phyloP scores from a whole-genome alignment of 2,329 filamentous ascomycete species.

The Pseudocercospora musae region DNA sequence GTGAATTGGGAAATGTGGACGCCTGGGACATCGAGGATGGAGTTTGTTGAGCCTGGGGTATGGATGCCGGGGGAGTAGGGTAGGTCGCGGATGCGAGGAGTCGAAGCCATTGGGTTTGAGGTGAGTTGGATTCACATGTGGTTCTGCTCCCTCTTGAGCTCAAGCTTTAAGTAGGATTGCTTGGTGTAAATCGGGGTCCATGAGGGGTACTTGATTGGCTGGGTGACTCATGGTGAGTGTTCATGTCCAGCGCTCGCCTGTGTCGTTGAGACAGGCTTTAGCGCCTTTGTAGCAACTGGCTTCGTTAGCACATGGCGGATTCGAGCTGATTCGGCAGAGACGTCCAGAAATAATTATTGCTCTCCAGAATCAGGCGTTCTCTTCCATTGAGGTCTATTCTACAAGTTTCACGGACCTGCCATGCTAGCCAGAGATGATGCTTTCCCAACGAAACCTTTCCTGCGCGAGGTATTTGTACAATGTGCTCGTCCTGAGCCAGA shows the following conservation, averaged over 20 bases:
- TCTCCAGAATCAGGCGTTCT: neutral
- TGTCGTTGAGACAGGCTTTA: too few species aligned
- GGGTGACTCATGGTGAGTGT: neutral
- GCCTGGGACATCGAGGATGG: constrained; percentile 45
- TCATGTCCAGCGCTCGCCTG: too few species aligned
- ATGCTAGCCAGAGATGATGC: neutral
- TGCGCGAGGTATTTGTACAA: neutral
- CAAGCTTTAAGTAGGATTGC: neutral
- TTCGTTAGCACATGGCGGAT: too few species aligned
- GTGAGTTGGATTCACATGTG: neutral
- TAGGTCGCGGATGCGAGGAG: constrained; percentile 35
- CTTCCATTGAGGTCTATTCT: neutral
- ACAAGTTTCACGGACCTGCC: constrained; percentile 1
- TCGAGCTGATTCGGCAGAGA: neutral
- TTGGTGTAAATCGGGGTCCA: neutral
- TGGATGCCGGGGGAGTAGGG: constrained; percentile 40
- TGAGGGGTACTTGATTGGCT: neutral
- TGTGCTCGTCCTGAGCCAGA: neutral
- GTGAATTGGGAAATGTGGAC: constrained; percentile 43
- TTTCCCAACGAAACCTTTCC: neutral
- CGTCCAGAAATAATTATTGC: neutral
- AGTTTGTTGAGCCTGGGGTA: constrained; percentile 41
- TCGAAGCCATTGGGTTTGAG: neutral
- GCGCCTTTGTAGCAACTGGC: too few species aligned
- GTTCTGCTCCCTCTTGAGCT: neutral